Evolutionary conservation across 1,139 yeast species (phyloP), one percentile per base, ranked within the genome.

Genomic region (Hansenula lynferdii): DNA sequence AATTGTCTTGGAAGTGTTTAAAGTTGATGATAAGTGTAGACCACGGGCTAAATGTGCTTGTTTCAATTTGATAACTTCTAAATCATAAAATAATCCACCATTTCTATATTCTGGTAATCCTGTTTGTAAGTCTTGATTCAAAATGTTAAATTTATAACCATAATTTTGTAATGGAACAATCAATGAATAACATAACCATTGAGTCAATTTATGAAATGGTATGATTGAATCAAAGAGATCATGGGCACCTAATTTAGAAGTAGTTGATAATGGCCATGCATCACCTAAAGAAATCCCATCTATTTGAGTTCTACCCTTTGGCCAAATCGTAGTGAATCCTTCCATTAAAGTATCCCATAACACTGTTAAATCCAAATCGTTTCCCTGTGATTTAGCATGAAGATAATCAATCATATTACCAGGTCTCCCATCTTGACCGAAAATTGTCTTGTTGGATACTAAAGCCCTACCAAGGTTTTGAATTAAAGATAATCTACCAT

Each of bases 81-180:
- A 60, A 53, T 77, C 83, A 29, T 73, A 69, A 47, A 77, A 66
- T 22, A 77, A 56, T 0, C 83, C 84, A 26, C 83, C 84, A 44
- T 77, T 77, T 49, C 84, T 63, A 53, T 77, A 77, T 52, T 77
- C 84, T 6, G 84, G 83, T 34, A 77, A 58, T 0, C 83, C 84
- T 0, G 83, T 77, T 58, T 73, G 74, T 32, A 67, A 56, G 1
- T 60, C 51, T 38, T 70, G 65, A 42, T 72, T 68, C 6, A 44
- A 33, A 20, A 69, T 59, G 1, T 50, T 53, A 47, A 77, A 70
- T 28, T 58, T 55, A 34, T 75, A 62, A 4, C 68, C 69, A 47
- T 61, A 71, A 21, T 61, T 57, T 38, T 64, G 64, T 38, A 77
- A 59, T 5, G 82, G 82, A 9, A 69, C 67, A 17, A 77, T 54